A percentile compares a stretch with the other conserved stretches of the same genome.
Evolutionary conservation across 148 eudicot genomes (phyloP).

Genomic region (Rhododendron griersonianum): DNA sequence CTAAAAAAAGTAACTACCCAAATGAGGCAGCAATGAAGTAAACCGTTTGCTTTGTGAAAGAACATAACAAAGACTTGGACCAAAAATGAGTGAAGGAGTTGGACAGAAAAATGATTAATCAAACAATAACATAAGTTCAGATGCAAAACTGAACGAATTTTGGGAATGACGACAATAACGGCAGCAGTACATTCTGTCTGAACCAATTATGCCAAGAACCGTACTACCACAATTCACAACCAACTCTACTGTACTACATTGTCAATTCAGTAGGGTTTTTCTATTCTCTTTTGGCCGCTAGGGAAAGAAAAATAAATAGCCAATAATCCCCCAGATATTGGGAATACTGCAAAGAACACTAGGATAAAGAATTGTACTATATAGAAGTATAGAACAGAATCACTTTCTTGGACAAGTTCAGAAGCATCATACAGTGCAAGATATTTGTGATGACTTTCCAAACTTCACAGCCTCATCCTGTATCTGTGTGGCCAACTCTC

Average conservation of each 20-base stretch:
- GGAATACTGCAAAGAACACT: background rate
- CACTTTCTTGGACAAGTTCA: background rate
- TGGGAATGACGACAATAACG: background rate
- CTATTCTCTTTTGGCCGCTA: background rate
- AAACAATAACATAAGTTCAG: background rate
- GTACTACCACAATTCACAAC: background rate
- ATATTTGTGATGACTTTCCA: conserved; percentile 60
- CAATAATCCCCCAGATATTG: too few species aligned
- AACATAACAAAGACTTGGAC: background rate
- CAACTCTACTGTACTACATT: background rate
- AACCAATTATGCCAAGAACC: background rate
- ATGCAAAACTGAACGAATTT: background rate
- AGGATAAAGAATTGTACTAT: background rate
- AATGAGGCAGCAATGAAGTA: background rate
- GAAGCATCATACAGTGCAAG: conserved; percentile 55
- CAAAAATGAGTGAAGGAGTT: background rate
- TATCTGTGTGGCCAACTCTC: conserved; percentile 95
- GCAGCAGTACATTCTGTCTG: background rate
- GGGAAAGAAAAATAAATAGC: background rate
- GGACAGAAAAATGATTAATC: background rate
- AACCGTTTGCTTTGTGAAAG: background rate
- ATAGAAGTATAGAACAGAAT: conserved; percentile 5
- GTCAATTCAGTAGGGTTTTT: background rate
- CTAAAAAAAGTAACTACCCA: background rate
- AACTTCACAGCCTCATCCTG: conserved; percentile 92